Evolutionary conservation across 352 stramenopile species (phyloP).

Genomic region (Halophytophthora batemanensis): DNA sequence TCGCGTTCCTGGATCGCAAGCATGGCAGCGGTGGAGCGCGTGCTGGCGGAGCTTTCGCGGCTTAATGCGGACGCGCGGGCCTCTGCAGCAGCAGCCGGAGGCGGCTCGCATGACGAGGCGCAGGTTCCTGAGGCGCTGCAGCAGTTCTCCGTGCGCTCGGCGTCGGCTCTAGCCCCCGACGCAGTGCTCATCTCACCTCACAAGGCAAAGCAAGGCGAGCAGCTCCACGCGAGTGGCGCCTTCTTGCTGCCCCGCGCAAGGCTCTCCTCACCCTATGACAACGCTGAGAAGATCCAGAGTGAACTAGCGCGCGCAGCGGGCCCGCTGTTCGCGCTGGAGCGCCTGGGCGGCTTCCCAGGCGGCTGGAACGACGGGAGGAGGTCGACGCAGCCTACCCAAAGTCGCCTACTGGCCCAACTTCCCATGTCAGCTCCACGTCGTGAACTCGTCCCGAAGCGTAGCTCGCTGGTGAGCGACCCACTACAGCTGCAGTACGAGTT

Average conservation of each 20-base stretch:
- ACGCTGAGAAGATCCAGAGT: slow-evolving; percentile 13
- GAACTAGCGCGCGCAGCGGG: slow-evolving; percentile 27
- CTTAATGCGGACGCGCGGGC: slow-evolving; percentile 17
- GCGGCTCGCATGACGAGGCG: slow-evolving; percentile 7
- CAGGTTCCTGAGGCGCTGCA: slow-evolving; percentile 19
- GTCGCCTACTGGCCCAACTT: slow-evolving; percentile 68
- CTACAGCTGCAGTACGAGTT: slow-evolving; percentile 64
- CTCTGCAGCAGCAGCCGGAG: background rate
- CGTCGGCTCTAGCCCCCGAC: slow-evolving; percentile 42
- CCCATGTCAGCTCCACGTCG: slow-evolving; percentile 52
- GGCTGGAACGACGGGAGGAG: slow-evolving; percentile 16
- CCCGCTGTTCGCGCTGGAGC: slow-evolving; percentile 43
- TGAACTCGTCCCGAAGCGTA: slow-evolving; percentile 50
- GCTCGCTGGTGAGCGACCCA: slow-evolving; percentile 47
- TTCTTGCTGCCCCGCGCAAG: slow-evolving; percentile 43
- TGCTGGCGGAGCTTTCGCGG: slow-evolving; percentile 37
- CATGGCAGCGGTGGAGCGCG: slow-evolving; percentile 33
- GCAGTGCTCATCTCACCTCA: slow-evolving; percentile 44
- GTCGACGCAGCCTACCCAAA: slow-evolving; percentile 23
- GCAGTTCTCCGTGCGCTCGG: slow-evolving; percentile 44
- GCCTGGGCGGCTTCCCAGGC: slow-evolving; percentile 31
- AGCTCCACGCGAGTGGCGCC: slow-evolving; percentile 3
- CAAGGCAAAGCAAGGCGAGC: background rate
- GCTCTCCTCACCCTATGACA: slow-evolving; percentile 32
- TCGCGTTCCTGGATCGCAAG: background rate